Percentiles rank a stretch among this genome's conserved stretches.
Conservation (phyloP, 495 filamentous ascomycete species). For the Penicillium angulare region DNA sequence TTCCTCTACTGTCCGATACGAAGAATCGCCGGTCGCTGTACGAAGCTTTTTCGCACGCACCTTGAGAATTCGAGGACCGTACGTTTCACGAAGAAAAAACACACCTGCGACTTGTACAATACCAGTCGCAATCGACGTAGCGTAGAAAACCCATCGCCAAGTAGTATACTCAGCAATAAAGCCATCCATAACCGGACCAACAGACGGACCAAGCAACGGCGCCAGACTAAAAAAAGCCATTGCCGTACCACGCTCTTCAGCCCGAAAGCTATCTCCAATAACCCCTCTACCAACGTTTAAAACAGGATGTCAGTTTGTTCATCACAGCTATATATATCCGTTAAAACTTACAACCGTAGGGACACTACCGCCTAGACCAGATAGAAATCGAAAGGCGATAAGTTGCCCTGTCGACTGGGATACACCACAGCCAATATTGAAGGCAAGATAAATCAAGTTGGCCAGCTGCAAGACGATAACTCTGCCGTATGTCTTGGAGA, state of each 20-base stretch:
- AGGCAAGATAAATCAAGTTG: slow-evolving; percentile 66
- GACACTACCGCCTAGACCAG: slow-evolving; percentile 57
- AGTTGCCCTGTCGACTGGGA: slow-evolving; percentile 50
- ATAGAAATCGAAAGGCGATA: slow-evolving; percentile 56
- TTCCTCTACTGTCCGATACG: slow-evolving; percentile 65
- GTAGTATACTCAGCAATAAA: slow-evolving; percentile 67
- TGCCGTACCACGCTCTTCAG: slow-evolving; percentile 64
- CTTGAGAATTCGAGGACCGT: slow-evolving; percentile 60
- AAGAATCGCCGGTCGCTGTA: slow-evolving; percentile 61
- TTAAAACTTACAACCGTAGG: slow-evolving; percentile 43
- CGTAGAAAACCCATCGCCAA: slow-evolving; percentile 72
- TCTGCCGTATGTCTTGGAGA: slow-evolving; percentile 75
- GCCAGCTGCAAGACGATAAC: slow-evolving; percentile 56
- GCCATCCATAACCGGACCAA: slow-evolving; percentile 62
- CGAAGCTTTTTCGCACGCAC: slow-evolving; percentile 56
- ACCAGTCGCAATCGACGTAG: slow-evolving; percentile 60
- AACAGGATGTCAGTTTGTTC: not conserved
- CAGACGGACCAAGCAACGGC: slow-evolving; percentile 64
- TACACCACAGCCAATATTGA: slow-evolving; percentile 56
- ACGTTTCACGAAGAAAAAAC: slow-evolving; percentile 70
- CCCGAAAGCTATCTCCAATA: slow-evolving; percentile 59
- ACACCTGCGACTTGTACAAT: slow-evolving; percentile 62
- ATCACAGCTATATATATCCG: not conserved
- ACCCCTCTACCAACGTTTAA: slow-evolving; percentile 56
- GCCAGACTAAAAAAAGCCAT: slow-evolving; percentile 63